Percentiles rank a stretch among this genome's conserved stretches.
phyloP scores from a whole-genome alignment of 2,329 filamentous ascomycete genomes.

The Exophiala calicioides region DNA sequence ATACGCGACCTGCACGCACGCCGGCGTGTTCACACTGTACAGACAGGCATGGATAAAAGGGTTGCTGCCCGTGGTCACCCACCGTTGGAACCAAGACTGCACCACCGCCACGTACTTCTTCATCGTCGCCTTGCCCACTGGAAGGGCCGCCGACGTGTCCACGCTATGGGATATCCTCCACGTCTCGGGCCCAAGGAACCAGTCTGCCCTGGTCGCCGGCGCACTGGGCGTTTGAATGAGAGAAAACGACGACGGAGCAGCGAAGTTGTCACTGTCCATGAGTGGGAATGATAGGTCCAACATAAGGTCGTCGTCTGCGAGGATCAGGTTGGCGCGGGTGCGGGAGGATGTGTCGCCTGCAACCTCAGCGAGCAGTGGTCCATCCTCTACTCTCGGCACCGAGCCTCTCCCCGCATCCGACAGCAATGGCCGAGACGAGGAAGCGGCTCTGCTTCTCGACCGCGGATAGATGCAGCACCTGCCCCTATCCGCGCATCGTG shows the following conservation, averaged over 20 bases:
- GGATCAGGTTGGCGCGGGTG: no score
- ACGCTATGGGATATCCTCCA: no score
- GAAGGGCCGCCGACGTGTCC: no score
- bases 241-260: no score
- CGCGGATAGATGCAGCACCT: slow-evolving; percentile 5
- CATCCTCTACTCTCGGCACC: not conserved
- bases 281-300: not conserved
- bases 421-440: no score
- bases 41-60: slow-evolving; percentile 38
- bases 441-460: not conserved
- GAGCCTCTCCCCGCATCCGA: not conserved
- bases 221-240: no score
- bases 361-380: not conserved
- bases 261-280: no score
- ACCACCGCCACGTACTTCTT: slow-evolving; percentile 1
- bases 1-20: slow-evolving; percentile 37
- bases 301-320: not conserved
- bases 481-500: slow-evolving; percentile 1
- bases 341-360: no score
- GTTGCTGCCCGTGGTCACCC: slow-evolving; percentile 34
- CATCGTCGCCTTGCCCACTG: no score
- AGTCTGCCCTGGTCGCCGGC: no score
- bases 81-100: slow-evolving; percentile 33
- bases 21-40: slow-evolving; percentile 34
- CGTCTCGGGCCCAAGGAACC: not conserved